A percentile compares a stretch with the other conserved stretches of the same genome.
These are phyloP conservation scores for Dryadomyces quercivorus DNA, from an alignment of 2,329 filamentous ascomycete genomes.

Conservation along the genomic window DNA sequence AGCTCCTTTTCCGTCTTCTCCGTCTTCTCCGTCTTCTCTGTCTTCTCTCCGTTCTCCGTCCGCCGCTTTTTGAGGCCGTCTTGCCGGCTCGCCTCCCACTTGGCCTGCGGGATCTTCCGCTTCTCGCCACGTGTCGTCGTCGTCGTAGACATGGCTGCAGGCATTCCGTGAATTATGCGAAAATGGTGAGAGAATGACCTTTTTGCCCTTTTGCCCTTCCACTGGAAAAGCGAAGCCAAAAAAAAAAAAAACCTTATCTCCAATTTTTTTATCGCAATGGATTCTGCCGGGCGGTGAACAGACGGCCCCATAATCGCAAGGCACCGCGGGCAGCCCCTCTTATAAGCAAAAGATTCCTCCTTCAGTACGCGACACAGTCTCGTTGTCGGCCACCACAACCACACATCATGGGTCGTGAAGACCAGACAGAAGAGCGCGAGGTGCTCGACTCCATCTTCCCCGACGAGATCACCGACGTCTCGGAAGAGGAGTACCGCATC, in stretches of 20 bases:
- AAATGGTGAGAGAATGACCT: not conserved
- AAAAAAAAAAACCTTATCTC: slow-evolving; percentile 6
- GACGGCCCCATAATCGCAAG: slow-evolving; percentile 2
- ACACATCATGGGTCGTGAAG: slow-evolving; percentile 58
- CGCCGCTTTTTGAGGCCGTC: slow-evolving; percentile 38
- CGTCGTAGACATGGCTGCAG: slow-evolving; percentile 34
- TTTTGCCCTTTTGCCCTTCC: not conserved
- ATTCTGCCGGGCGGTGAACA: slow-evolving; percentile 23
- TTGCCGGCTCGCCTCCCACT: slow-evolving; percentile 27
- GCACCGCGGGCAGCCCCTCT: slow-evolving; percentile 1
- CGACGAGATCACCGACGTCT: slow-evolving; percentile 95
- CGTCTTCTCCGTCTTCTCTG: slow-evolving; percentile 17
- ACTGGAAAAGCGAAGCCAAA: slow-evolving; percentile 5
- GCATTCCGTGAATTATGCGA: not conserved
- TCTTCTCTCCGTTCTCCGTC: slow-evolving; percentile 21
- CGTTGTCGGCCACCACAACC: not conserved
- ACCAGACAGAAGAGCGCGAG: slow-evolving; percentile 91
- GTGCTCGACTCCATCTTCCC: slow-evolving; percentile 98
- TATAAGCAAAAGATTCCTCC: not conserved
- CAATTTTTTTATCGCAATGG: slow-evolving; percentile 3
- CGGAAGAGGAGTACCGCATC: slow-evolving; percentile 80
- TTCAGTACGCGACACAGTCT: no score
- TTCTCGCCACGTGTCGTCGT: slow-evolving; percentile 40
- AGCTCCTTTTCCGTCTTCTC: no score
- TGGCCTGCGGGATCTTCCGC: slow-evolving; percentile 39